Evolutionary conservation across 2,329 filamentous ascomycete genomes (phyloP).

Genomic region (Fusarium sp.): DNA sequence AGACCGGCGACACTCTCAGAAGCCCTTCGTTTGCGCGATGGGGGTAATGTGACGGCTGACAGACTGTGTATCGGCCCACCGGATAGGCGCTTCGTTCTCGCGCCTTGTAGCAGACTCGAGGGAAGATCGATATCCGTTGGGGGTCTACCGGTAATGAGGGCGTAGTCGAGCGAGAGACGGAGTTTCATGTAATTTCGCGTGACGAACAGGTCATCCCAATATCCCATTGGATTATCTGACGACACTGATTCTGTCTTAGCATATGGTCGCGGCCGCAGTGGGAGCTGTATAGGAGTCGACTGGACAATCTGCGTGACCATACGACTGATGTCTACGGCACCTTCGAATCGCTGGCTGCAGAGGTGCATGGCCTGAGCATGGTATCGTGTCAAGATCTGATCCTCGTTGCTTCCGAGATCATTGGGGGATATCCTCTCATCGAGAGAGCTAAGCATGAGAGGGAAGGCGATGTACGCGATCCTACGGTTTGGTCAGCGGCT

Average conservation of each 20-base stretch:
- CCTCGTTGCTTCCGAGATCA: background rate
- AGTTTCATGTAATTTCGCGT: constrained; percentile 18
- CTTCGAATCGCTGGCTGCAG: constrained; percentile 9
- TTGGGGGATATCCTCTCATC: constrained; percentile 2
- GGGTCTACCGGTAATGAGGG: constrained; percentile 2
- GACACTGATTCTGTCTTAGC: accelerated
- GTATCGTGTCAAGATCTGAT: background rate
- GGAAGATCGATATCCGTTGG: constrained; percentile 1
- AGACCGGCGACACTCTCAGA: background rate
- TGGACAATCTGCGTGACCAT: constrained; percentile 24
- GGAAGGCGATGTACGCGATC: constrained; percentile 17
- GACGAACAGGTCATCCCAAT: constrained; percentile 16
- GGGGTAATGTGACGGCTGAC: background rate
- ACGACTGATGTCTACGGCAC: constrained; percentile 9
- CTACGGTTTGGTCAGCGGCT: background rate
- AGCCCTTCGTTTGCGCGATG: constrained; percentile 3
- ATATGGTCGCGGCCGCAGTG: background rate
- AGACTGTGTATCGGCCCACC: background rate
- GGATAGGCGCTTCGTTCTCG: background rate
- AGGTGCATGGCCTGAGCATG: constrained; percentile 22
- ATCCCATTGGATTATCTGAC: accelerated
- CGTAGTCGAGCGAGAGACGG: constrained; percentile 10
- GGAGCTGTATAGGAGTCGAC: constrained; percentile 10
- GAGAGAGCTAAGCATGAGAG: constrained; percentile 17
- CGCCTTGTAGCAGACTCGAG: background rate